These are phyloP conservation scores for Lasiodiplodia citricola DNA, from an alignment of 2,329 filamentous ascomycete genomes.

Conservation along the genomic window DNA sequence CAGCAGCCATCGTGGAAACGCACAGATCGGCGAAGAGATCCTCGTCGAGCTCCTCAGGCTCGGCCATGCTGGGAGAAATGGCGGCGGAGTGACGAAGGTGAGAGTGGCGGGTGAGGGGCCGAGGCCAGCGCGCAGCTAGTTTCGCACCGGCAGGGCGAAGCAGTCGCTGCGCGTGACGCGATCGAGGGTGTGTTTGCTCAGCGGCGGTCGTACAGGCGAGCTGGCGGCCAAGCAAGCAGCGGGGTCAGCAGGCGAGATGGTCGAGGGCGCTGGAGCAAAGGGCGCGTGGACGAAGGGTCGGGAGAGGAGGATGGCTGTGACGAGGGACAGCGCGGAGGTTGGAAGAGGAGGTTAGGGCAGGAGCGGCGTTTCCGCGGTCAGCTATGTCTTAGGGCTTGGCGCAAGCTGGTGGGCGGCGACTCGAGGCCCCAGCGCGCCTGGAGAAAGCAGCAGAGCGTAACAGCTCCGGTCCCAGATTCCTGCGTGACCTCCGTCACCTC, in stretches of 20 bases:
- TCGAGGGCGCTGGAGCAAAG: conserved; percentile 18
- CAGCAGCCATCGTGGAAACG: conserved; percentile 49
- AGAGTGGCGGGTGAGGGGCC: background rate
- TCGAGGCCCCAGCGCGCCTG: conserved; percentile 4
- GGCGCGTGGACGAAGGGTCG: conserved; percentile 6
- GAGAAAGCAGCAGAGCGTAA: conserved; percentile 10
- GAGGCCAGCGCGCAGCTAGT: conserved; percentile 21
- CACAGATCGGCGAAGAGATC: conserved; percentile 96
- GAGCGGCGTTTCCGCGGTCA: conserved; percentile 15
- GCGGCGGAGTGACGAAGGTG: conserved; percentile 8
- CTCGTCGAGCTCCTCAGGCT: conserved; percentile 83
- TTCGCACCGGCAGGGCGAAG: conserved; percentile 6
- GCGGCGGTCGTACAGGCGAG: background rate
- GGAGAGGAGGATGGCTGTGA: conserved; percentile 18
- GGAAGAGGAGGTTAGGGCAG: conserved; percentile 28
- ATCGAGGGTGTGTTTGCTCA: background rate
- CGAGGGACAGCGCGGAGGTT: conserved; percentile 20
- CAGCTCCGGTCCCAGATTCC: conserved; percentile 22
- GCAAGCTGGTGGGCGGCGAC: conserved; percentile 5
- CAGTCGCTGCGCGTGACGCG: conserved; percentile 8
- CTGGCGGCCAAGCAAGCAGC: background rate
- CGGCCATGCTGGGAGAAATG: conserved; percentile 66
- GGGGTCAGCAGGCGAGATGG: background rate
- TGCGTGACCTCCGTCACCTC: conserved; percentile 22
- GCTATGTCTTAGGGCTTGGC: conserved; percentile 4